Evolutionary conservation across 2,329 filamentous ascomycete genomes (phyloP).

Genomic region (Colletotrichum agaves): DNA sequence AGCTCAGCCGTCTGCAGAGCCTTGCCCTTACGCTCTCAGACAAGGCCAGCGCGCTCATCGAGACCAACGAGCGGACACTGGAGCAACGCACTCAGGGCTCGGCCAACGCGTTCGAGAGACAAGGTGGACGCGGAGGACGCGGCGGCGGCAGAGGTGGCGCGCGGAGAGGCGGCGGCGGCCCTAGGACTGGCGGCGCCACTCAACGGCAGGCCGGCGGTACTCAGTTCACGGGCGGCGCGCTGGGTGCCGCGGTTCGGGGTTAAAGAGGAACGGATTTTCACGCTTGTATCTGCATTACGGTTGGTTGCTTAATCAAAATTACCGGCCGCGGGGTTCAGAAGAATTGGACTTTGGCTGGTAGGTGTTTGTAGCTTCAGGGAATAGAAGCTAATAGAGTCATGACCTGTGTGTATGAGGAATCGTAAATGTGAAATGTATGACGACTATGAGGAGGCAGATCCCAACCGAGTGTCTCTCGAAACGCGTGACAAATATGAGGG

Average conservation of each 20-base stretch:
- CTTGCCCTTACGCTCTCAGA: conserved; percentile 93
- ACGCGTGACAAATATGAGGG: too few relatives aligned
- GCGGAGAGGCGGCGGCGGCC: conserved; percentile 70
- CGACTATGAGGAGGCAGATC: neutral
- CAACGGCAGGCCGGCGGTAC: conserved; percentile 78
- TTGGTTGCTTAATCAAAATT: conserved; percentile 39
- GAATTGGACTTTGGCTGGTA: conserved; percentile 34
- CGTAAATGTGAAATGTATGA: neutral
- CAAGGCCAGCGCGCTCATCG: conserved; percentile 95
- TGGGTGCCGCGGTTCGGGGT: conserved; percentile 75
- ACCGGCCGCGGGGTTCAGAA: conserved; percentile 37
- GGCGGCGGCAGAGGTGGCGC: conserved; percentile 73
- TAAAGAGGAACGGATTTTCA: conserved; percentile 48
- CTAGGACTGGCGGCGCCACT: conserved; percentile 65
- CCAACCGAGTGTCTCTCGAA: too few relatives aligned
- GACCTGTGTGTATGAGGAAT: neutral
- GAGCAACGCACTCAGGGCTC: conserved; percentile 98
- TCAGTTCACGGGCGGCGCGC: conserved; percentile 83
- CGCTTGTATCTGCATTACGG: conserved; percentile 40
- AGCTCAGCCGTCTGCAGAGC: conserved; percentile 95
- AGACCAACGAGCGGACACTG: conserved; percentile 95
- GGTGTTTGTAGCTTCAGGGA: conserved; percentile 40
- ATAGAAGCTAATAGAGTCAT: conserved; percentile 39
- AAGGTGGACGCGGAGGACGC: conserved; percentile 80
- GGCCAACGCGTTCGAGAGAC: conserved; percentile 92